Percentiles rank a stretch among this genome's conserved stretches.
phyloP scores from a whole-genome alignment of 2,329 filamentous ascomycete species.

The Knufia fluminis region DNA sequence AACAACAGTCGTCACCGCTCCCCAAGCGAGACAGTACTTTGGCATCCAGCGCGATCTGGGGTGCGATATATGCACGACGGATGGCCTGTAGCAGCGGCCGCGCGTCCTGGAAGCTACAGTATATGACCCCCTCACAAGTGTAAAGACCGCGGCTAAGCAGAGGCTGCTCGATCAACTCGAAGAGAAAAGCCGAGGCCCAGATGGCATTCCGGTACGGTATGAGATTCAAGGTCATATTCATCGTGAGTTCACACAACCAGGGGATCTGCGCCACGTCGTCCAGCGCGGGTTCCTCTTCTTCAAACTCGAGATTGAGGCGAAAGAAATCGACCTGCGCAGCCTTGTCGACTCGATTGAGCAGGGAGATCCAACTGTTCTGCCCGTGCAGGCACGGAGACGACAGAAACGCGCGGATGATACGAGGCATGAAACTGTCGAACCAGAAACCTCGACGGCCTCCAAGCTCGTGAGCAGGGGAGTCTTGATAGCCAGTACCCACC shows the following conservation, averaged over 20 bases:
- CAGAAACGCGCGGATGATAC: conserved; percentile 17
- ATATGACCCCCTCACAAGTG: conserved; percentile 18
- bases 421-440: conserved; percentile 10
- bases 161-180: conserved; percentile 18
- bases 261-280: conserved; percentile 8
- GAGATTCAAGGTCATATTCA: conserved; percentile 12
- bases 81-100: conserved; percentile 13
- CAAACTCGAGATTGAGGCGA: conserved; percentile 15
- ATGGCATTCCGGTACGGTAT: conserved; percentile 13
- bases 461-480: conserved; percentile 2
- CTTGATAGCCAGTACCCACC: conserved; percentile 16
- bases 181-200: conserved; percentile 19
- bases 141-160: conserved; percentile 12
- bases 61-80: conserved; percentile 10
- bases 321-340: conserved; percentile 1
- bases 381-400: conserved; percentile 22
- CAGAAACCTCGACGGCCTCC: neutral
- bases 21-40: conserved; percentile 9
- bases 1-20: conserved; percentile 15
- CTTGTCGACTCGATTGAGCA: conserved; percentile 8
- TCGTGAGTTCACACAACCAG: conserved; percentile 1
- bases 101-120: conserved; percentile 13
- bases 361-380: conserved; percentile 8
- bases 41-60: conserved; percentile 6
- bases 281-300: conserved; percentile 11